A percentile compares a stretch with the other conserved stretches of the same genome.
Conservation (phyloP, 2,329 filamentous ascomycete genomes). For the Fusarium chuoi region DNA sequence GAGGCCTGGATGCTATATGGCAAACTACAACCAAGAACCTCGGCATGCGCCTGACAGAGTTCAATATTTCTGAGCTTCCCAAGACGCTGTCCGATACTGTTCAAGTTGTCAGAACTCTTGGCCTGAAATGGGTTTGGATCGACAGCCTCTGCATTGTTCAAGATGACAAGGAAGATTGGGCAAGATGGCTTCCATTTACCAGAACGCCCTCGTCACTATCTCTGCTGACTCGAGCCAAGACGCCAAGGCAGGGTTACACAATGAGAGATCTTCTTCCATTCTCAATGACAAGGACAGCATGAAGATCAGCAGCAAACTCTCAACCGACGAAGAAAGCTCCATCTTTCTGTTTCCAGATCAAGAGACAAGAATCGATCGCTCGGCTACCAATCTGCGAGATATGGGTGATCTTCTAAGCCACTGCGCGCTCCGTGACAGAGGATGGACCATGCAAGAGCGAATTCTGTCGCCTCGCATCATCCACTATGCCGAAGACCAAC, state of each 20-base stretch:
- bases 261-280: not conserved
- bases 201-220: slow-evolving; percentile 2
- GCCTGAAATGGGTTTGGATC: not conserved
- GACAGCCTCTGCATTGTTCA: slow-evolving; percentile 10
- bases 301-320: not conserved
- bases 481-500: slow-evolving; percentile 1
- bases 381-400: not conserved
- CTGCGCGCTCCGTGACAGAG: not conserved
- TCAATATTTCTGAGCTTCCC: not conserved
- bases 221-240: not conserved
- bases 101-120: not conserved
- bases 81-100: not conserved
- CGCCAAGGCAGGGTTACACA: not conserved
- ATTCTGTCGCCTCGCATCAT: not conserved
- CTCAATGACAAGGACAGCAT: not conserved
- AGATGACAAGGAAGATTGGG: not conserved
- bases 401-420: not conserved
- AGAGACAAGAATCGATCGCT: not conserved
- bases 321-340: not conserved
- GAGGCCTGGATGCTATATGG: not conserved
- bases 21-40: not conserved
- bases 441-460: slow-evolving; percentile 10
- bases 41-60: not conserved
- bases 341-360: not conserved
- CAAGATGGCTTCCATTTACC: slow-evolving; percentile 2